Evolutionary conservation across 768 basidiomycete genomes (phyloP).

Genomic region (Rhodocollybia butyracea): DNA sequence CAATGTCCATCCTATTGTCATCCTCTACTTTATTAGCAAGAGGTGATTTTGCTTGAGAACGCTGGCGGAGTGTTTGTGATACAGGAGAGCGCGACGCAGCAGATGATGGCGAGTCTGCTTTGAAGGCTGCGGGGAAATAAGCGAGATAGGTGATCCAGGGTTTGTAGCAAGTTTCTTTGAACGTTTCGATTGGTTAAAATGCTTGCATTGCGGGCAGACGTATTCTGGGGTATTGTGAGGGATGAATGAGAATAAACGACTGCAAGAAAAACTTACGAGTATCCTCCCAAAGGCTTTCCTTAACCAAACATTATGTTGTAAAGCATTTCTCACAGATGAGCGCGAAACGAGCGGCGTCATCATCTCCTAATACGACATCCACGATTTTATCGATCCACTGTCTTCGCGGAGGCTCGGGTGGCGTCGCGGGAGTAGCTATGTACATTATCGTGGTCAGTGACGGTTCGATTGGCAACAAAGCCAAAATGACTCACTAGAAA

Average conservation of each 20-base stretch:
- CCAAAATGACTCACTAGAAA: constrained; percentile 22
- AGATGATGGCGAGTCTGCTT: not conserved
- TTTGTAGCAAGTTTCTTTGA: constrained; percentile 20
- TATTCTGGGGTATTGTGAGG: constrained; percentile 53
- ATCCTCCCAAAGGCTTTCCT: constrained; percentile 77
- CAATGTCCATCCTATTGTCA: constrained; percentile 1
- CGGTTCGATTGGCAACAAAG: constrained; percentile 9
- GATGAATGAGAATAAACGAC: not conserved
- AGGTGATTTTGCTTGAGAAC: not conserved
- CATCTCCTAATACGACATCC: constrained; percentile 82
- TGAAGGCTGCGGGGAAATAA: not conserved
- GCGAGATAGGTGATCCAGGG: not conserved
- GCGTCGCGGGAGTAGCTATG: constrained; percentile 15
- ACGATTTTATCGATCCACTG: constrained; percentile 88
- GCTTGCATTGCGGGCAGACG: constrained; percentile 79
- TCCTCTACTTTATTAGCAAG: not conserved
- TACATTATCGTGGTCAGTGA: not conserved
- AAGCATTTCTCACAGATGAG: constrained; percentile 89
- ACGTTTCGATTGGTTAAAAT: constrained; percentile 63
- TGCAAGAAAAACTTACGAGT: constrained; percentile 55
- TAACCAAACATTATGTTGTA: constrained; percentile 81
- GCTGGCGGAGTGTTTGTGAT: not conserved
- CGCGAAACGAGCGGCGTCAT: constrained; percentile 70
- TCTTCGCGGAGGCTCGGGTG: constrained; percentile 52
- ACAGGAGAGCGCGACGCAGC: not conserved